Base-by-base conservation (phyloP, 441 rosid genomes). In the Syzygium syzygioides region DNA sequence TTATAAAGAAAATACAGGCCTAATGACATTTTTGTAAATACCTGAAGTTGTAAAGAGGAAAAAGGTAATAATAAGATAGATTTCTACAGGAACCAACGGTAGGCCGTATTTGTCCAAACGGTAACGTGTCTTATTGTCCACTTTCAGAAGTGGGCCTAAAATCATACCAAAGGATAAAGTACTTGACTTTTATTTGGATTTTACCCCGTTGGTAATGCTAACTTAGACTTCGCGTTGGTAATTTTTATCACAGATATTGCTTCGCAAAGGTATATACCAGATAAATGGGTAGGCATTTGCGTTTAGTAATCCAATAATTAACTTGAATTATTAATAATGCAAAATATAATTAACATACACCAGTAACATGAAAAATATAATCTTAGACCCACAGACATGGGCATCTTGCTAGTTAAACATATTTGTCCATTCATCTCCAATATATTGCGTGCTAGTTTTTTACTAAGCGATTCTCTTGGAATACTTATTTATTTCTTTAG, bases 171-270 rank as follows among this genome's bases (percentile, higher is more conserved):
- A 66, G 3, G 25, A 5, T 9, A 66, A 19, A 34, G 14, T 68
- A 3, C 48, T 68, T 68, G 28, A 19, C 1, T 66, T 68, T 64
- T 7, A 64, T 10, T 10, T 9, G 48, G 4, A 34, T 18, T 34
- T 37, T 4, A 68, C 15, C 48, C 1, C 1, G 0, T 17, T 15
- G 1, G 23, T 0, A 17, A 8, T 8, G 79, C 7, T 17, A 34
- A 32, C 11, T 1, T 8, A 17, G 41, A 66, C 6, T 17, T 17
- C 12, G 4, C 6, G 6, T 32, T 0, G 41, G 5, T 0, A 8
- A 66, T 9, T 66, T 18, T 17, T 2, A 18, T 66, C 41, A 66
- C 23, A 30, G 23, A 11, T 14, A 14, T 60, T 60, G 68, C 68
- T 14, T 28, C 2, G 34, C 32, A n/a, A 12, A 66, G 19, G 6